These are phyloP conservation scores for Diplodia sapinea DNA, from an alignment of 2,329 filamentous ascomycete genomes.

Conservation along the genomic window DNA sequence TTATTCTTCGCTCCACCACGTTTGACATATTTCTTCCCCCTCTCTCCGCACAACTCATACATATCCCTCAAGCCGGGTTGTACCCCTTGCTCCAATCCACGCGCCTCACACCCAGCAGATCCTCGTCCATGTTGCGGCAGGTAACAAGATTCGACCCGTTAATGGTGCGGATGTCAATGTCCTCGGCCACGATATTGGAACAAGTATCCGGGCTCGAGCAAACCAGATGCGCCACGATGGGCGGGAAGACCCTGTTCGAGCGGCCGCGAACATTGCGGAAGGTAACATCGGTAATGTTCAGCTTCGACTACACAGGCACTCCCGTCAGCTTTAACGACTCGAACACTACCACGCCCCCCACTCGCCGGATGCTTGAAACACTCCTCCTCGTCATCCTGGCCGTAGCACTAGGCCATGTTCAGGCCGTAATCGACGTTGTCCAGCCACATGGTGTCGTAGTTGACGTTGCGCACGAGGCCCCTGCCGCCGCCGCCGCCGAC, in stretches of 20 bases:
- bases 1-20: no score
- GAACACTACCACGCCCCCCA: no score
- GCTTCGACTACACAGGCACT: conserved; percentile 54
- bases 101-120: not conserved
- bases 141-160: conserved; percentile 11
- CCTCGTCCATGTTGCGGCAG: conserved; percentile 5
- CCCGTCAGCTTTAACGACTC: no score
- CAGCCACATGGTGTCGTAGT: conserved; percentile 66
- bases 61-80: conserved; percentile 1
- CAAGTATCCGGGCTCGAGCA: conserved; percentile 55
- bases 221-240: conserved; percentile 51
- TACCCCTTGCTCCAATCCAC: conserved; percentile 24
- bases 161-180: conserved; percentile 59
- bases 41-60: not conserved
- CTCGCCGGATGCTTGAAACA: conserved; percentile 24
- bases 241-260: conserved; percentile 54
- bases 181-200: conserved; percentile 59
- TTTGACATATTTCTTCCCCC: not conserved
- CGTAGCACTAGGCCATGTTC: conserved; percentile 68
- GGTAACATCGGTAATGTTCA: conserved; percentile 61
- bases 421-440: conserved; percentile 69
- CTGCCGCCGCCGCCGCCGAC: conserved; percentile 9
- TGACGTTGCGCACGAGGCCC: conserved; percentile 69
- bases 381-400: conserved; percentile 63
- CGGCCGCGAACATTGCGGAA: conserved; percentile 64